phyloP scores from a whole-genome alignment of 257 asterid species.

The Solanum appendiculatum region DNA sequence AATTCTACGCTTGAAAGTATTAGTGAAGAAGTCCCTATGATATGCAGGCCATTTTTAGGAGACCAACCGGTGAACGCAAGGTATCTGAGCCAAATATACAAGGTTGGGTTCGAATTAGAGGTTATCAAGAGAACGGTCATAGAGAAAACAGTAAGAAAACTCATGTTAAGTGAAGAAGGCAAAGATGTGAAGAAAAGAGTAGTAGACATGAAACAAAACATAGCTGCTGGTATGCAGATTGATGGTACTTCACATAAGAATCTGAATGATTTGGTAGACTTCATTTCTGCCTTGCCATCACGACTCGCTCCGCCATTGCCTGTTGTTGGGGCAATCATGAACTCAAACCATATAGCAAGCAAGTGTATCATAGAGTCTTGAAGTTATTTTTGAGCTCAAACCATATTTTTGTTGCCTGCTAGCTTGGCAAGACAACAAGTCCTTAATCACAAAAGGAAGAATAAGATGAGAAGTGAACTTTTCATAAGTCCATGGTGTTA shows the following conservation, averaged over 20 bases:
- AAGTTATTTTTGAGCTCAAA: neutral
- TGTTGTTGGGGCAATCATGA: neutral
- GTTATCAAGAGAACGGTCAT: constrained; percentile 1
- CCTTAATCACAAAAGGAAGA: neutral
- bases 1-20: constrained; percentile 37
- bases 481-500: neutral
- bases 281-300: constrained; percentile 7
- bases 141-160: constrained; percentile 13
- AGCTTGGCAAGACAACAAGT: neutral
- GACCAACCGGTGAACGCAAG: constrained; percentile 36
- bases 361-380: neutral
- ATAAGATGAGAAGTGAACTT: neutral
- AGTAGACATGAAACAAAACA: constrained; percentile 15
- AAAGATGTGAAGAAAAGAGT: neutral
- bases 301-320: neutral
- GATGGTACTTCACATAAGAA: constrained; percentile 19
- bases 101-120: constrained; percentile 26
- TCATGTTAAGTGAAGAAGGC: constrained; percentile 25
- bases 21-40: constrained; percentile 28
- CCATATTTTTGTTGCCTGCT: neutral
- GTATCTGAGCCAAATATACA: constrained; percentile 24
- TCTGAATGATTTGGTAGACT: constrained; percentile 21
- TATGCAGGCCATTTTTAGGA: constrained; percentile 23
- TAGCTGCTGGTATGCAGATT: constrained; percentile 2
- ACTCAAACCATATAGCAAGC: neutral